Evolutionary conservation across 495 filamentous ascomycete genomes (phyloP).

Genomic region (Penicillium soppii): DNA sequence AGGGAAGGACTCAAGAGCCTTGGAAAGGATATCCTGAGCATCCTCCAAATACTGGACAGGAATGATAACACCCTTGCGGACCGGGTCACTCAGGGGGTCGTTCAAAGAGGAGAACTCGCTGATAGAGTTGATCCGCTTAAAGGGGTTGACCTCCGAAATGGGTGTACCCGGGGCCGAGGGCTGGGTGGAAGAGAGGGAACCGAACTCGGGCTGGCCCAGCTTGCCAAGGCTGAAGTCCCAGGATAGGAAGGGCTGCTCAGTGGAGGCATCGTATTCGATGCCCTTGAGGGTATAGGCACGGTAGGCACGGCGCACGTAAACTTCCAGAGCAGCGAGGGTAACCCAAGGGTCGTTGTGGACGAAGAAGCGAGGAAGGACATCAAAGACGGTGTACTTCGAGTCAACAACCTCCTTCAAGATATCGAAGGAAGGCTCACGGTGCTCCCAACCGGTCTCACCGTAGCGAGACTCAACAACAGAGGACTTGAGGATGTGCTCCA

Average conservation of each 20-base stretch:
- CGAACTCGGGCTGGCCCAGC: slow-evolving; percentile 85
- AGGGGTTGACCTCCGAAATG: slow-evolving; percentile 57
- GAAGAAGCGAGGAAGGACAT: slow-evolving; percentile 93
- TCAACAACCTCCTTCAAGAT: slow-evolving; percentile 96
- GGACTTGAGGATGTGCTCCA: slow-evolving; percentile 97
- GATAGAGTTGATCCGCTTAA: slow-evolving; percentile 85
- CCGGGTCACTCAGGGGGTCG: slow-evolving; percentile 66
- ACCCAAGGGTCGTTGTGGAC: slow-evolving; percentile 93
- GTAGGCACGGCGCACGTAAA: slow-evolving; percentile 95
- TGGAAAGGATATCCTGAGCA: slow-evolving; percentile 76
- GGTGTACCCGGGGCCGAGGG: slow-evolving; percentile 89
- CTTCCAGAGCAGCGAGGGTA: slow-evolving; percentile 87
- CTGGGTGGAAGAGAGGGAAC: slow-evolving; percentile 68
- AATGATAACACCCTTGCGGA: slow-evolving; percentile 91
- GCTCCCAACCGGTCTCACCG: slow-evolving; percentile 96
- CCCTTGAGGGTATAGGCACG: slow-evolving; percentile 88
- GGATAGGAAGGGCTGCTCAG: slow-evolving; percentile 77
- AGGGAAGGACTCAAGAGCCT: slow-evolving; percentile 82
- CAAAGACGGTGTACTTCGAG: slow-evolving; percentile 97
- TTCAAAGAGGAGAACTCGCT: slow-evolving; percentile 90
- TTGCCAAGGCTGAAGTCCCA: slow-evolving; percentile 97
- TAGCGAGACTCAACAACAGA: slow-evolving; percentile 97
- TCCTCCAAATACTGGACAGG: slow-evolving; percentile 93
- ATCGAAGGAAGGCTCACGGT: slow-evolving; percentile 83
- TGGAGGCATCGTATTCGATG: slow-evolving; percentile 79